Conservation (phyloP, 306 rosid species). For the Lathyrus oleraceus region DNA sequence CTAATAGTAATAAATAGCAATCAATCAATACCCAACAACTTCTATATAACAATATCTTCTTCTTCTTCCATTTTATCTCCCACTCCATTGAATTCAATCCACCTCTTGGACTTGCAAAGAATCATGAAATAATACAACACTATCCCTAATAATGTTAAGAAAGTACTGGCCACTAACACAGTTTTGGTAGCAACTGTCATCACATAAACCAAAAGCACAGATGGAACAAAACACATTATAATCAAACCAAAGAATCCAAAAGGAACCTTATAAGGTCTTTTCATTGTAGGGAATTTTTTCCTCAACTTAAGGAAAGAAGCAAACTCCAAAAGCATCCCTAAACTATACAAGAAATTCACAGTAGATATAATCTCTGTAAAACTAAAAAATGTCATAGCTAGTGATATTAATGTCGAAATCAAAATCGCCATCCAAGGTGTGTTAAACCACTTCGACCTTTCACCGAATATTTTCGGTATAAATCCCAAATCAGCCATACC, state of each 20-base stretch:
- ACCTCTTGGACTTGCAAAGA: conserved; percentile 41
- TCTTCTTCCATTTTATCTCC: conserved; percentile 35
- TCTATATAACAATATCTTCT: conserved; percentile 11
- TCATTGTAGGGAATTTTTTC: conserved; percentile 48
- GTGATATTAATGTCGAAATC: conserved; percentile 54
- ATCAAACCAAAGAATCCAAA: conserved; percentile 46
- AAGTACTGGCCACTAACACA: conserved; percentile 52
- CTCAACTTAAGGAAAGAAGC: conserved; percentile 67
- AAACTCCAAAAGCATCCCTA: conserved; percentile 90
- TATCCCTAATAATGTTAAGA: conserved; percentile 41
- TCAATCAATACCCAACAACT: background rate
- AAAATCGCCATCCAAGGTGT: conserved; percentile 88
- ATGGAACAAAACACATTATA: conserved; percentile 70
- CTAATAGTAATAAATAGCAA: background rate
- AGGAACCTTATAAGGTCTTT: conserved; percentile 71
- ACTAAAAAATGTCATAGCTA: conserved; percentile 45
- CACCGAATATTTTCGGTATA: conserved; percentile 54
- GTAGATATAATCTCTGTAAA: conserved; percentile 66
- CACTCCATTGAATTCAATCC: conserved; percentile 34
- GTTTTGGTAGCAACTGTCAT: conserved; percentile 55
- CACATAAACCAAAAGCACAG: conserved; percentile 61
- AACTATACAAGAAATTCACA: conserved; percentile 77
- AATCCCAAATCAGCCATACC: conserved; percentile 83
- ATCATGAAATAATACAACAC: conserved; percentile 41
- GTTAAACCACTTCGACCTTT: conserved; percentile 59